These are phyloP conservation scores for Arctium minus DNA, from an alignment of 129 eudicot species.

Conservation along the genomic window DNA sequence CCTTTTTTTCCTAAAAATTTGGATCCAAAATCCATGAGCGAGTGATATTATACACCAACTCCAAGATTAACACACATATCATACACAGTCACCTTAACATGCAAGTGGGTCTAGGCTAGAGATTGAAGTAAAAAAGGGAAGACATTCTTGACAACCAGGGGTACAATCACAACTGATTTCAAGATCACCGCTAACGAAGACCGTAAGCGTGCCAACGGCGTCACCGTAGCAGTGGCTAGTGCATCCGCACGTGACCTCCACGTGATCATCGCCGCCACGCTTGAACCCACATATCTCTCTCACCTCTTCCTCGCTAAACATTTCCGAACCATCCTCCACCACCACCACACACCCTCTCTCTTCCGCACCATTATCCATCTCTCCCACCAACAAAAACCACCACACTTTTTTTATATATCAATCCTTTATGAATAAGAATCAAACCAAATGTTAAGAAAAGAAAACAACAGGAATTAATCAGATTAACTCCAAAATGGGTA, in stretches of 20 bases:
- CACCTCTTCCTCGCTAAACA: slow-evolving; percentile 69
- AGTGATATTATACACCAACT: background rate
- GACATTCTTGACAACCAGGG: slow-evolving; percentile 78
- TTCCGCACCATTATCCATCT: slow-evolving; percentile 9
- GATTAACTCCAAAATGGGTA: slow-evolving; percentile 12
- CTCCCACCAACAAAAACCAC: background rate
- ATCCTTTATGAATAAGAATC: background rate
- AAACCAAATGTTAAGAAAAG: background rate
- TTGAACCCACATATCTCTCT: slow-evolving; percentile 57
- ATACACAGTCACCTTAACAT: slow-evolving; percentile 26
- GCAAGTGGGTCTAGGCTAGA: slow-evolving; percentile 9
- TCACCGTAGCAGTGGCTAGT: slow-evolving; percentile 76
- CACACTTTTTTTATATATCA: background rate
- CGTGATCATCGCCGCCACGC: slow-evolving; percentile 44
- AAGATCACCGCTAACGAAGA: slow-evolving; percentile 58
- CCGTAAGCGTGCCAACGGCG: slow-evolving; percentile 73
- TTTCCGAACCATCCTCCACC: slow-evolving; percentile 20
- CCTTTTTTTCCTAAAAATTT: background rate
- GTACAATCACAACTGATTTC: slow-evolving; percentile 71
- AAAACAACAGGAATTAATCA: background rate
- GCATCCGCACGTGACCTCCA: slow-evolving; percentile 81
- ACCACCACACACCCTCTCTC: slow-evolving; percentile 13
- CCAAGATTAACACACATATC: slow-evolving; percentile 5
- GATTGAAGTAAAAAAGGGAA: background rate
- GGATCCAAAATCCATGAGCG: background rate